These are phyloP conservation scores for Juglanconis sp. DNA, from an alignment of 2,329 filamentous ascomycete genomes.

Conservation along the genomic window DNA sequence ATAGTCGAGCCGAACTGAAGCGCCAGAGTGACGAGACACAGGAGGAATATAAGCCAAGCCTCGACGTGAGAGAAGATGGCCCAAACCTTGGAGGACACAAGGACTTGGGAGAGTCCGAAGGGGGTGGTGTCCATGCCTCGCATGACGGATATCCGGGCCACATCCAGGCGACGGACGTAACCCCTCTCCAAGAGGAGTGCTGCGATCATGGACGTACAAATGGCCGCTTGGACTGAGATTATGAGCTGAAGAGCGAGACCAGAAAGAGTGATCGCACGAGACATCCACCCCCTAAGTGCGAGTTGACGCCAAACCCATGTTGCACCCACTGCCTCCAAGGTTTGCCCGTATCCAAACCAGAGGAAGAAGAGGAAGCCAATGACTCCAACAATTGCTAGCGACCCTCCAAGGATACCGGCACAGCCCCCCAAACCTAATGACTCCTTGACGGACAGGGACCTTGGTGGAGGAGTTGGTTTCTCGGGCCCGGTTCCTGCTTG, in stretches of 20 bases:
- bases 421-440: background rate
- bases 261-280: background rate
- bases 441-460: no score
- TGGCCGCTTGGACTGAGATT: background rate
- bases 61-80: background rate
- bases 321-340: background rate
- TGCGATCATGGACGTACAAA: constrained; percentile 13
- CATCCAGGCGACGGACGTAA: background rate
- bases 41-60: background rate
- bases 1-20: constrained; percentile 4
- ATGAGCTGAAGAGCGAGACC: background rate
- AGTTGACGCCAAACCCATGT: constrained; percentile 11
- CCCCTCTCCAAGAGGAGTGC: constrained; percentile 4
- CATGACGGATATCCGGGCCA: constrained; percentile 1
- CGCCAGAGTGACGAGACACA: background rate
- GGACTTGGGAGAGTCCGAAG: background rate
- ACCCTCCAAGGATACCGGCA: background rate
- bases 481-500: no score
- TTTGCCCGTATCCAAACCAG: constrained; percentile 5
- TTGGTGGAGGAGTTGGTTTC: no score
- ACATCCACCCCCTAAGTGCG: constrained; percentile 3
- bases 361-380: constrained; percentile 1
- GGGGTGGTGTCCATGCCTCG: background rate
- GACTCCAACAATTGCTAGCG: background rate
- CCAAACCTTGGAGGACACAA: background rate